Evolutionary conservation across 2,329 filamentous ascomycete genomes (phyloP).

Genomic region (Calonectria pauciramosa): DNA sequence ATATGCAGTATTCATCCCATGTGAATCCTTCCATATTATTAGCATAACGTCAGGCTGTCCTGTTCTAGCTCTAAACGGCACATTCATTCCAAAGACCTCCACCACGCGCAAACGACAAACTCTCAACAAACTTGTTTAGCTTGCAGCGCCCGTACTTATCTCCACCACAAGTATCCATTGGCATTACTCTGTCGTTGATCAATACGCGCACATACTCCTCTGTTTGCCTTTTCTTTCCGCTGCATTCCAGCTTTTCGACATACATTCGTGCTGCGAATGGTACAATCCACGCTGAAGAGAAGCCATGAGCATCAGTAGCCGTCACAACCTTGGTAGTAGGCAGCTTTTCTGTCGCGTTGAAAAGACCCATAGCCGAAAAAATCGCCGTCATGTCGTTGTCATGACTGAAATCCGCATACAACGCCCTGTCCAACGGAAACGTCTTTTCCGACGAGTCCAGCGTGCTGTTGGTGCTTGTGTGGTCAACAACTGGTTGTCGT

Average conservation of each 20-base stretch:
- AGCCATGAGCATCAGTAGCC: conserved; percentile 72
- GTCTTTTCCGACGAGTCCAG: conserved; percentile 76
- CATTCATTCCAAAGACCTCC: conserved; percentile 78
- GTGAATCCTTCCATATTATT: neutral
- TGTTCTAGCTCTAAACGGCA: neutral
- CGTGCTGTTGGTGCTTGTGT: conserved; percentile 83
- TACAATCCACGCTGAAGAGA: conserved; percentile 82
- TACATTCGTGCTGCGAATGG: conserved; percentile 87
- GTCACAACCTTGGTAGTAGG: conserved; percentile 64
- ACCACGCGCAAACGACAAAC: conserved; percentile 78
- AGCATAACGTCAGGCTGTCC: neutral
- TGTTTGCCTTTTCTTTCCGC: conserved; percentile 40
- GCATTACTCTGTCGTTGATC: conserved; percentile 86
- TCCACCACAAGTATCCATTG: conserved; percentile 76
- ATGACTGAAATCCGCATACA: conserved; percentile 94
- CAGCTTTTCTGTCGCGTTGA: conserved; percentile 73
- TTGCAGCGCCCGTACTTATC: conserved; percentile 80
- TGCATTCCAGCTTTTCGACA: conserved; percentile 88
- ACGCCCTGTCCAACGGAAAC: conserved; percentile 76
- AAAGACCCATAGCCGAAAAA: conserved; percentile 83
- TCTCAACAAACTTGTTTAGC: conserved; percentile 78
- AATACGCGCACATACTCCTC: conserved; percentile 84
- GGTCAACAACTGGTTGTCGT: conserved; percentile 74
- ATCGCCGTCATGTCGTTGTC: conserved; percentile 89
- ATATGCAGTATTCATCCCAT: neutral